These are phyloP conservation scores for Picea abies DNA, from an alignment of 83 land plant genomes.

Conservation along the genomic window DNA sequence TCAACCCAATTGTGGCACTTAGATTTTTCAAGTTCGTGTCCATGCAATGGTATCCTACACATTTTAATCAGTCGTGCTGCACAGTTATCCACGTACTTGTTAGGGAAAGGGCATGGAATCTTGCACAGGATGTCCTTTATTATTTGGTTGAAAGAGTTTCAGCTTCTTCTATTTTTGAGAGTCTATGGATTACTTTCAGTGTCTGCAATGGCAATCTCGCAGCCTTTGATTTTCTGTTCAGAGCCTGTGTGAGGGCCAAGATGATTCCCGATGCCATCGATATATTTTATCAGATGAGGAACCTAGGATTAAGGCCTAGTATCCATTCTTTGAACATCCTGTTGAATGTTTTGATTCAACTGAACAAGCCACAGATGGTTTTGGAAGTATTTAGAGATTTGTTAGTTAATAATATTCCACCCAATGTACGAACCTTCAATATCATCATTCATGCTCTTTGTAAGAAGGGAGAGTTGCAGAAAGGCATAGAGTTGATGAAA, in stretches of 20 bases:
- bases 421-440: slow-evolving; percentile 38
- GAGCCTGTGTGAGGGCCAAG: slow-evolving; percentile 41
- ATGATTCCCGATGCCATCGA: slow-evolving; percentile 40
- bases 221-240: slow-evolving; percentile 33
- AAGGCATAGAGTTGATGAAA: slow-evolving; percentile 53
- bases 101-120: slow-evolving; percentile 16
- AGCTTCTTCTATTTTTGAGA: slow-evolving; percentile 24
- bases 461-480: slow-evolving; percentile 34
- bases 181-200: slow-evolving; percentile 24
- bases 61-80: slow-evolving; percentile 24
- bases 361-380: slow-evolving; percentile 33
- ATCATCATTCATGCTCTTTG: slow-evolving; percentile 51
- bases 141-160: slow-evolving; percentile 29
- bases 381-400: slow-evolving; percentile 55
- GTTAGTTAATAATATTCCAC: slow-evolving; percentile 44
- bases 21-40: slow-evolving; percentile 36
- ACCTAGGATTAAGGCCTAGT: slow-evolving; percentile 35
- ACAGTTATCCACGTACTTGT: slow-evolving; percentile 32
- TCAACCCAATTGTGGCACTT: slow-evolving; percentile 16
- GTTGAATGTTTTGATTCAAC: slow-evolving; percentile 39
- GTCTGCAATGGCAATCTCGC: slow-evolving; percentile 34
- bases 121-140: slow-evolving; percentile 51
- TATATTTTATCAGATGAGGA: slow-evolving; percentile 28
- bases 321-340: slow-evolving; percentile 37
- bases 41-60: slow-evolving; percentile 7